Evolutionary conservation across 768 basidiomycete species (phyloP).

Genomic region (Exidia glandulosa): DNA sequence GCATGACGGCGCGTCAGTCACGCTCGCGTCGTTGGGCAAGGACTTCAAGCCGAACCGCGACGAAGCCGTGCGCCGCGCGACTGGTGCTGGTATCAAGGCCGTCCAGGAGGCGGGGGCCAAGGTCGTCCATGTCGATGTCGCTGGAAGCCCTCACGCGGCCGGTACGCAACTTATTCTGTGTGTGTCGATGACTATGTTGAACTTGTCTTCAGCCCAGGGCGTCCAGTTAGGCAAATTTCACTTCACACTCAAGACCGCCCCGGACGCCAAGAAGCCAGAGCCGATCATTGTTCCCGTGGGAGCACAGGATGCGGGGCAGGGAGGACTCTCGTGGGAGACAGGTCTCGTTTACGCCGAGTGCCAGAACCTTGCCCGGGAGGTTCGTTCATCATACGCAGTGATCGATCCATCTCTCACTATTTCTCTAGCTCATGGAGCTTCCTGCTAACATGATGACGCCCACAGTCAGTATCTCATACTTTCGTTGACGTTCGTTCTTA

Average conservation of each 20-base stretch:
- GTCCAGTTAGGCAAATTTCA: slow-evolving; percentile 65
- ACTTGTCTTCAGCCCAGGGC: slow-evolving; percentile 47
- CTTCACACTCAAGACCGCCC: slow-evolving; percentile 73
- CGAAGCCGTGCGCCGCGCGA: background rate
- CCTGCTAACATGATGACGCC: slow-evolving; percentile 84
- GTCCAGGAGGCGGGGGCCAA: slow-evolving; percentile 32
- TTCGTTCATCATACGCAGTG: slow-evolving; percentile 18
- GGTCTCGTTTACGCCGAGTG: slow-evolving; percentile 65
- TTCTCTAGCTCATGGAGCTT: slow-evolving; percentile 60
- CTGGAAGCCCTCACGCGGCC: slow-evolving; percentile 63
- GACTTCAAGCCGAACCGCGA: background rate
- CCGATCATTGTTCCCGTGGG: slow-evolving; percentile 35
- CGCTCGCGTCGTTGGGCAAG: background rate
- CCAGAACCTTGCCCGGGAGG: slow-evolving; percentile 73
- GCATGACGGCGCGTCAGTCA: slow-evolving; percentile 4
- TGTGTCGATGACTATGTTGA: background rate
- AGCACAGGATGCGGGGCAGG: slow-evolving; percentile 32
- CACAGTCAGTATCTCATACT: slow-evolving; percentile 34
- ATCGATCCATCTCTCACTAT: background rate
- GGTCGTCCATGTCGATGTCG: slow-evolving; percentile 50
- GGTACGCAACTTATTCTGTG: slow-evolving; percentile 32
- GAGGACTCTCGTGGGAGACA: slow-evolving; percentile 48
- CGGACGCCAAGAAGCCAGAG: slow-evolving; percentile 41
- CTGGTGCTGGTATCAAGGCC: background rate
- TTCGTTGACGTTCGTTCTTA: background rate